A percentile compares a stretch with the other conserved stretches of the same genome.
Conservation (phyloP, 2,329 filamentous ascomycete genomes). For the Cytospora mali region DNA sequence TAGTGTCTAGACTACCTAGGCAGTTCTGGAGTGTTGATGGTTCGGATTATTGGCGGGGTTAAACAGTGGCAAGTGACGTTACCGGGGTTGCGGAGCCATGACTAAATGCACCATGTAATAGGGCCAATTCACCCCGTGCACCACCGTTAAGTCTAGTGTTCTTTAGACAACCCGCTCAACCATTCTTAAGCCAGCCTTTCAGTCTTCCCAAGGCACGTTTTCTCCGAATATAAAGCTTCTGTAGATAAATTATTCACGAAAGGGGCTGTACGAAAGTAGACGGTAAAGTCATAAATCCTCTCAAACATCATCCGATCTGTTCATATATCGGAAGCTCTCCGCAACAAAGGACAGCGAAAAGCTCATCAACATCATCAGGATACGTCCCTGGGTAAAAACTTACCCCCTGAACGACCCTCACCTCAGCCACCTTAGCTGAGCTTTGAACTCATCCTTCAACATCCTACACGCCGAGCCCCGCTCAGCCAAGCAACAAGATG, state of each 20-base stretch:
- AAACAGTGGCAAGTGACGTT: background rate
- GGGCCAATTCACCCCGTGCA: no score
- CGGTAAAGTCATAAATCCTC: background rate
- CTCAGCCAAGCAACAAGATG: conserved; percentile 52
- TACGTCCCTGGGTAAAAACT: no score
- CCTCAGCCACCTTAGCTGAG: background rate
- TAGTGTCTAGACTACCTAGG: no score
- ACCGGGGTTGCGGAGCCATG: background rate
- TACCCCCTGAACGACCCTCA: background rate
- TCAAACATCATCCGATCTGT: background rate
- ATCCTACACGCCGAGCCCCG: background rate
- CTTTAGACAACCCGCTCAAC: background rate
- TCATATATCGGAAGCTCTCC: background rate
- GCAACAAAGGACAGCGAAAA: background rate
- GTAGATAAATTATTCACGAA: background rate
- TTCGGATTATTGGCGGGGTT: background rate
- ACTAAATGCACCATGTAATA: background rate
- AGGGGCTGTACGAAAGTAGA: background rate
- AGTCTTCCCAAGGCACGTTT: background rate
- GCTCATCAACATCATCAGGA: background rate
- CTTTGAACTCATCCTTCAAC: background rate
- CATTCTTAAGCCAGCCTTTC: background rate
- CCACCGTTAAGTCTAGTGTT: background rate
- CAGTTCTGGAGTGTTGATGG: background rate
- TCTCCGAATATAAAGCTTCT: background rate